Evolutionary conservation across 441 rosid genomes (phyloP).

Genomic region (Euphorbia corollata): DNA sequence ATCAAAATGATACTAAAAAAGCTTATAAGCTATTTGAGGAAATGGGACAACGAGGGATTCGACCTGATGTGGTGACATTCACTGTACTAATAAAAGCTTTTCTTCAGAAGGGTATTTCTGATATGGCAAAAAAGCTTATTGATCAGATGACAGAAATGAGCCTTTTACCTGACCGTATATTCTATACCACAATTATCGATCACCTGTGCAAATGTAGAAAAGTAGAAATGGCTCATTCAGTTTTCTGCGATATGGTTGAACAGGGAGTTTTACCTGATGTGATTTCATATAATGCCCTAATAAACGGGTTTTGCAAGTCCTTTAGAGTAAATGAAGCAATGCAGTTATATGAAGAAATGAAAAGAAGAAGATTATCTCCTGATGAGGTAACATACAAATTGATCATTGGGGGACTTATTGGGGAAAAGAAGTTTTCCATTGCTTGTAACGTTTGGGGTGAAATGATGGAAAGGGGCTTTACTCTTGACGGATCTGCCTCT

Average conservation of each 20-base stretch:
- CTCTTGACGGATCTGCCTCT: conserved; percentile 69
- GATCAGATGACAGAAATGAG: conserved; percentile 58
- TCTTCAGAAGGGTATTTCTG: conserved; percentile 53
- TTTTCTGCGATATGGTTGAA: conserved; percentile 67
- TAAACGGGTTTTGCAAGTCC: conserved; percentile 67
- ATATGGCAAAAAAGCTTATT: conserved; percentile 56
- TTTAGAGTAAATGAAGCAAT: conserved; percentile 52
- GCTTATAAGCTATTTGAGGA: conserved; percentile 66
- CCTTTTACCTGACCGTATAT: conserved; percentile 56
- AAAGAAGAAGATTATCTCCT: conserved; percentile 48
- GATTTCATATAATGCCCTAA: conserved; percentile 69
- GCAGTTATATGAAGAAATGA: conserved; percentile 64
- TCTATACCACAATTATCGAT: conserved; percentile 70
- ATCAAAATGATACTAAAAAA: conserved; percentile 31
- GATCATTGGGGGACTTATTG: conserved; percentile 64
- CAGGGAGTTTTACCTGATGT: conserved; percentile 67
- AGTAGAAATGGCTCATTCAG: conserved; percentile 47
- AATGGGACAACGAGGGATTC: conserved; percentile 56
- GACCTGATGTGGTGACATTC: conserved; percentile 64
- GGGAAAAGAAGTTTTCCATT: conserved; percentile 43
- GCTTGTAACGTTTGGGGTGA: conserved; percentile 89
- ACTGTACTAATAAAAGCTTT: conserved; percentile 62
- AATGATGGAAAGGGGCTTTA: conserved; percentile 96
- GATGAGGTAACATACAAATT: conserved; percentile 77
- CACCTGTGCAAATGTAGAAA: conserved; percentile 68